Evolutionary conservation across 441 rosid genomes (phyloP).

Genomic region (Gossypium laxum): DNA sequence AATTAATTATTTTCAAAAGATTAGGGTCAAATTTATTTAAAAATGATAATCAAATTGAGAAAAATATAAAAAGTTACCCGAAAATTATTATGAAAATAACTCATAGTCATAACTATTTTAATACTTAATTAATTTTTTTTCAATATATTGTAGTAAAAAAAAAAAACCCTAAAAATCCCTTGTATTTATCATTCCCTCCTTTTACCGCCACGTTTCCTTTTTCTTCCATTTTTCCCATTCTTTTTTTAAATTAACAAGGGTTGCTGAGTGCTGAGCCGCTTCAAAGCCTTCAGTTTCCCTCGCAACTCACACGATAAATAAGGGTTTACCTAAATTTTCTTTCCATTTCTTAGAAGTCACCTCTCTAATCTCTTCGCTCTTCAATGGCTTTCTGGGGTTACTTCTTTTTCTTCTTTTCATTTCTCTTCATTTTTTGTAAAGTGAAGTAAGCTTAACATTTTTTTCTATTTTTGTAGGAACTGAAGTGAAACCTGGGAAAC

Average conservation of each 20-base stretch:
- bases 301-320: not conserved
- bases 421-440: not conserved
- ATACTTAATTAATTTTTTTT: too few relatives aligned
- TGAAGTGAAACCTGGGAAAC: constrained; percentile 57
- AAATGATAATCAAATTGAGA: too few relatives aligned
- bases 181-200: not conserved
- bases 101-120: too few relatives aligned
- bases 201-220: not conserved
- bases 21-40: too few relatives aligned
- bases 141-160: too few relatives aligned
- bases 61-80: too few relatives aligned
- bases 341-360: not conserved
- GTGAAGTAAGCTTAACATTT: not conserved
- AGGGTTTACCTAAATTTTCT: not conserved
- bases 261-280: not conserved
- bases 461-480: constrained; percentile 33
- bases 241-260: not conserved
- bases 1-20: too few relatives aligned
- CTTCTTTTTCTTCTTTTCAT: not conserved
- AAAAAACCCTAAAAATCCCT: too few relatives aligned
- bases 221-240: too few relatives aligned
- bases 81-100: too few relatives aligned
- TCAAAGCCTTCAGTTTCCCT: not conserved
- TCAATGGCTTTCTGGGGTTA: not conserved
- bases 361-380: not conserved